These are phyloP conservation scores for Paraglomus occultum DNA, from an alignment of 192 early-diverging fungal genomes.

Conservation along the genomic window DNA sequence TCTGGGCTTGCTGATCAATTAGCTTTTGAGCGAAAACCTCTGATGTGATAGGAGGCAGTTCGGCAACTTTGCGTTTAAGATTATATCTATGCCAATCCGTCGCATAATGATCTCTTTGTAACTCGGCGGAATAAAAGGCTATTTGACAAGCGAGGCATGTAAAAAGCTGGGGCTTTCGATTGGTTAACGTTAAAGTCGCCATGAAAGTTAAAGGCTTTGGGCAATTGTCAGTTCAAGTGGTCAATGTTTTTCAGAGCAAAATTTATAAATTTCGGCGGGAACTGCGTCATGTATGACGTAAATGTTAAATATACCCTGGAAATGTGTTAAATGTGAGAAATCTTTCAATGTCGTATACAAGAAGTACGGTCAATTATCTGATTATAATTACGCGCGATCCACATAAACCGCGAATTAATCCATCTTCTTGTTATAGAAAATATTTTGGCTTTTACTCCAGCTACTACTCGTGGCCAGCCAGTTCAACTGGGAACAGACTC, in stretches of 20 bases:
- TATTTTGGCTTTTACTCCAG: slow-evolving; percentile 73
- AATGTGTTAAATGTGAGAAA: too few relatives aligned
- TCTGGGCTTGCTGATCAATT: slow-evolving; percentile 58
- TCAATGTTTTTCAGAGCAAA: too few relatives aligned
- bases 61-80: slow-evolving; percentile 94
- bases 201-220: too few relatives aligned
- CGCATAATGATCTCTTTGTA: slow-evolving; percentile 90
- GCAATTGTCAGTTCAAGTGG: too few relatives aligned
- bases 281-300: too few relatives aligned
- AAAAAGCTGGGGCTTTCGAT: slow-evolving; percentile 49
- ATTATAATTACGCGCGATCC: too few relatives aligned
- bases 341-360: too few relatives aligned
- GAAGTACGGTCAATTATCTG: too few relatives aligned
- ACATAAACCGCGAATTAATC: background rate
- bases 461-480: slow-evolving; percentile 75
- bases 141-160: slow-evolving; percentile 92
- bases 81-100: slow-evolving; percentile 99
- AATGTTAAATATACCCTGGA: too few relatives aligned
- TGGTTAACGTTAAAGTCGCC: too few relatives aligned
- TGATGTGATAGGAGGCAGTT: slow-evolving; percentile 77
- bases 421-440: slow-evolving; percentile 39
- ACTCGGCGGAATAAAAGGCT: slow-evolving; percentile 83
- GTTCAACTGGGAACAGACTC: slow-evolving; percentile 82
- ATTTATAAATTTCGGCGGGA: too few relatives aligned
- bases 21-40: slow-evolving; percentile 83